These are phyloP conservation scores for Lobosporangium transversale DNA, from an alignment of 192 early-diverging fungal species.

Conservation along the genomic window DNA sequence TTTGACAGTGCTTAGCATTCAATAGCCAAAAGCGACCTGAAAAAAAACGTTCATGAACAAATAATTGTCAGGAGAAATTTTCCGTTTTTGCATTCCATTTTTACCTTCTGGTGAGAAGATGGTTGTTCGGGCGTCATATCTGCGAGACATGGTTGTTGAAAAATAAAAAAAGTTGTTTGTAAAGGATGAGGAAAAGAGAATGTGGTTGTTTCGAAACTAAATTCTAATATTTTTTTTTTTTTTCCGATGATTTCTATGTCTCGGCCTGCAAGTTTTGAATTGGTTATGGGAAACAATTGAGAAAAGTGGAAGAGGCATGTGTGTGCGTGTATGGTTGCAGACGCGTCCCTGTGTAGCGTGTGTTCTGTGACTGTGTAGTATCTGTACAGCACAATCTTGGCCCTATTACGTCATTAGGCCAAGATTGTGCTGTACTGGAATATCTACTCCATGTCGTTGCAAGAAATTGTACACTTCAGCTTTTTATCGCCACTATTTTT, in stretches of 20 bases:
- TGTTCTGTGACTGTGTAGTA: no score
- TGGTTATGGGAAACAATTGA: not conserved
- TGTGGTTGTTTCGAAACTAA: not conserved
- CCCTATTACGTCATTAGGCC: no score
- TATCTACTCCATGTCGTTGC: no score
- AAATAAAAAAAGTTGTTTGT: not conserved
- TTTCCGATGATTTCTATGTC: no score
- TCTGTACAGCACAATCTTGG: no score
- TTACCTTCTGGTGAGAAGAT: conserved; percentile 99
- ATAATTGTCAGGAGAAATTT: not conserved
- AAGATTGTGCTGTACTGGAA: no score
- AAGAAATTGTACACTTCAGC: no score
- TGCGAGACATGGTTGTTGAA: conserved; percentile 79
- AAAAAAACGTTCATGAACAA: not conserved
- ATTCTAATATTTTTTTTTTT: not conserved
- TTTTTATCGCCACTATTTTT: no score
- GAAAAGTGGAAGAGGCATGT: not conserved
- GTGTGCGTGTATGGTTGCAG: not conserved
- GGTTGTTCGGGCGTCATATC: conserved; percentile 98
- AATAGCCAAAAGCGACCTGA: no score
- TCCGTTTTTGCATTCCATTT: not conserved
- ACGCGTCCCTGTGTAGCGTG: not conserved
- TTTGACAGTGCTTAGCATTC: no score
- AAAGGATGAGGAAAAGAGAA: not conserved
- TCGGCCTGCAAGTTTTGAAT: not conserved